Evolutionary conservation across 176 grass and related monocot species (phyloP).

Genomic region (Aegilops sharonensis): DNA sequence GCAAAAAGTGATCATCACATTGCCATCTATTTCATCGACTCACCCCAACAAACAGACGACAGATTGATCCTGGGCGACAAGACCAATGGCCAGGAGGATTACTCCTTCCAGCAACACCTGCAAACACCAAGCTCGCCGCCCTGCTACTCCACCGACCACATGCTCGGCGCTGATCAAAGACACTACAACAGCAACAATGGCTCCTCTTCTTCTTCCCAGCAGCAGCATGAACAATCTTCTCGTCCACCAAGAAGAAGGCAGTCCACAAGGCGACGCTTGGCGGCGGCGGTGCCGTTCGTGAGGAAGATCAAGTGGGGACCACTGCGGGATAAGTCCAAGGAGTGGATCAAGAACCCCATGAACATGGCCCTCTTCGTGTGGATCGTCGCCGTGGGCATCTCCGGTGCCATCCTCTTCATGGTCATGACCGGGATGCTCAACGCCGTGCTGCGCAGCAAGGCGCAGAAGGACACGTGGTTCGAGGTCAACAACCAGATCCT

Average conservation of each 20-base stretch:
- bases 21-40: background rate
- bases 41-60: conserved; percentile 23
- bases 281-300: conserved; percentile 33
- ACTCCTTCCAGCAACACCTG: background rate
- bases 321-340: conserved; percentile 49
- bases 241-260: too few species aligned
- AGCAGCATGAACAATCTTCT: background rate
- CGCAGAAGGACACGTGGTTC: conserved; percentile 53
- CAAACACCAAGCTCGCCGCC: background rate
- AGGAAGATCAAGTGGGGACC: conserved; percentile 64
- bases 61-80: background rate
- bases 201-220: background rate
- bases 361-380: conserved; percentile 68
- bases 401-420: conserved; percentile 80
- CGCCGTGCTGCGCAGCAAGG: conserved; percentile 33
- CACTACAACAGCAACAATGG: background rate
- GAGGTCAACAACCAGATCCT: conserved; percentile 86
- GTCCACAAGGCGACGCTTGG: background rate
- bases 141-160: conserved; percentile 18
- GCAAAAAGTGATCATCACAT: background rate
- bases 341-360: conserved; percentile 60
- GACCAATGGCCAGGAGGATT: background rate
- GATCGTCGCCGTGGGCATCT: conserved; percentile 52
- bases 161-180: conserved; percentile 2
- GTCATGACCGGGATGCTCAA: conserved; percentile 87